Evolutionary conservation across 1,139 yeast genomes (phyloP), one percentile per base, ranked within the genome.

Genomic region (Debaryomyces robertsiae): DNA sequence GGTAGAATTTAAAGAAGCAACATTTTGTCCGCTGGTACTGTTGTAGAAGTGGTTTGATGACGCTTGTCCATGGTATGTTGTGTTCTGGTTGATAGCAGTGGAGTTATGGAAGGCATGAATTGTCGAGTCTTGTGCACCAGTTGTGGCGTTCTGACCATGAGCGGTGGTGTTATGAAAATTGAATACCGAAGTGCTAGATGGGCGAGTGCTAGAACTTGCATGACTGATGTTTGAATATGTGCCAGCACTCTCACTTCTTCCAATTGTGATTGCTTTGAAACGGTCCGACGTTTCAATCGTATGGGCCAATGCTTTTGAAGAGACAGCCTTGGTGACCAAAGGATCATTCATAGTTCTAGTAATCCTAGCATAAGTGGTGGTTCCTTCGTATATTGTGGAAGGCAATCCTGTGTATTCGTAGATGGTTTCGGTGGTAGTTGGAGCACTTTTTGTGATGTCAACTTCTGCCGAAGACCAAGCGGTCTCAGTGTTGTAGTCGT

Each of bases 261-360:
- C 11, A 10, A 32, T 30, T 16, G 33, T 13, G 25, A 29, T 27
- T 17, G 33, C 25, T 10, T 39, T 15, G n/a, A 40, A 31, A 19
- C 22, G 7, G 3, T 29, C 23, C 6, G 36, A 17, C 18, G 32
- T 19, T 6, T 39, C 32, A 23, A 42, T 39, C 2, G 45, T 22
- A 13, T 39, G 32, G 14, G 38, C 39, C 24, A 34, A 32, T 13
- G 31, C 34, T 16, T 46, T 44, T 2, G 55, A 43, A 9, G 49
- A 48, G 2, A 55, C 60, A 5, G 59, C 38, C 9, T 56, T 52
- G 5, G 69, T 56, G 9, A 53, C 47, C 36, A 65, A 57, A 5
- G 73, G 73, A 40, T 66, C 52, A 22, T 50, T 41, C 23, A 47
- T 47, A 1, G 66, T 55, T n/a, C 49, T 46, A 3, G 60, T 46